Evolutionary conservation across 2,329 filamentous ascomycete species (phyloP), one percentile per base, ranked within the genome.

Genomic region (Didymellaceae sp.): DNA sequence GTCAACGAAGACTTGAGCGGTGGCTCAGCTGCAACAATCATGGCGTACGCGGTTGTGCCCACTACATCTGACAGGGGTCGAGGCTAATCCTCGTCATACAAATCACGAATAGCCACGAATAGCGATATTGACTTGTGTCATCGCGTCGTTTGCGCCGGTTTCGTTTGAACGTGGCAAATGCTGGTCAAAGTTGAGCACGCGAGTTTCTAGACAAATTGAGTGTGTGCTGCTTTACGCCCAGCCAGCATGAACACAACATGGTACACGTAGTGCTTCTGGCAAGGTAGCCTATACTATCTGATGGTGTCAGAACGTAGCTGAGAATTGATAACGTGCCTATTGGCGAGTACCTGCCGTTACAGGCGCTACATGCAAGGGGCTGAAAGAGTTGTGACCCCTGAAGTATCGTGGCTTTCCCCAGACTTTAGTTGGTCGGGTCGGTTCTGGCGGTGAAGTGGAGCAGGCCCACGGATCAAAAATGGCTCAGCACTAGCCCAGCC

Each of bases 361-460:
- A 57, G 52, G 58, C 52, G 51, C 41, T 45, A 38, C 32, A 50
- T 61, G 61, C 65, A 62, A 44, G 47, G 51, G 34, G 44, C 61
- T 56, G 44, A 48, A 64, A 59, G 34, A 45, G 52, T 33, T 51
- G 30, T 62, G 55, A 59, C 65, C 63, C 62, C 65, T 67, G 66
- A 67, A 51, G 48, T 44, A 52, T 57, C 39, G 52, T 55, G 58
- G 46, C 58, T 63, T 61, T 63, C 66, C 66, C 59, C 61, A 61
- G 65, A 68, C 55, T 64, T 57, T 63, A 46, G 57, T 61, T 59
- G 57, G 56, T 51, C 49, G 49, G 44, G 40, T 53, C 45, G 48
- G 61, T 55, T 69, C 52, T 64, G 57, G 66, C 65, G 65, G 66
- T 69, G 66, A 61, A 53, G 66, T 63, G 63, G 63, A 66, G 54